Evolutionary conservation across 306 rosid species (phyloP), one percentile per base, ranked within the genome.

Genomic region (Sicyos edulis): DNA sequence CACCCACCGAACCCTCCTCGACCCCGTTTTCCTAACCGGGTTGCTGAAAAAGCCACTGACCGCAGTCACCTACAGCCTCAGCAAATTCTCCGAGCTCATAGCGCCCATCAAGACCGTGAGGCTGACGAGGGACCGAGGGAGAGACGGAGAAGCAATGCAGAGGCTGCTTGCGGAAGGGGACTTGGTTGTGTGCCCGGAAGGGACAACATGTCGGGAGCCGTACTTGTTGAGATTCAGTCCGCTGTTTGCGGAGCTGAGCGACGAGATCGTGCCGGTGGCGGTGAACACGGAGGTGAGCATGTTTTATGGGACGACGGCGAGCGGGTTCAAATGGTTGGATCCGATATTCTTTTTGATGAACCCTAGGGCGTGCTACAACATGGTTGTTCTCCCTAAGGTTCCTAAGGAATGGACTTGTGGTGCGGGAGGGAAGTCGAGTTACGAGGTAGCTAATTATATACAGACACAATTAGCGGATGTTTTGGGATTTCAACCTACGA

Each of bases 231-330:
- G 99, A 65, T 93, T 93, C 56, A 93, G 97, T 72, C 92, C 97
- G 7, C 21, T 93, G 11, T 93, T 93, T 82, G 99, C 99, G 0
- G 99, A 93, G 59, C 26, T 93, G 74, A 88, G 87, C 6, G 92
- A 93, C 52, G 89, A 91, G 51, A 91, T 93, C 52, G 95, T 91
- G 0, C 99, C 97, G 2, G 99, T 93, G 67, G 99, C 96, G 4
- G 78, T 90, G 10, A 81, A 85, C 75, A 74, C 88, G 0, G 54
- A 77, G 16, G 96, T 87, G 49, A 85, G 85, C 72, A 90, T 93
- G 97, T 93, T 93, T 67, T 93, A 93, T 74, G 99, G 99, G 72
- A 91, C 99, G 10, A 93, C 99, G 21, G 99, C 97, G 0, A 87
- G 96, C 40, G 99, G 99, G 0, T 73, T 93, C 3, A 93, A 93